Conservation (phyloP, 257 asterid species). For the Solanum chiquidenum region DNA sequence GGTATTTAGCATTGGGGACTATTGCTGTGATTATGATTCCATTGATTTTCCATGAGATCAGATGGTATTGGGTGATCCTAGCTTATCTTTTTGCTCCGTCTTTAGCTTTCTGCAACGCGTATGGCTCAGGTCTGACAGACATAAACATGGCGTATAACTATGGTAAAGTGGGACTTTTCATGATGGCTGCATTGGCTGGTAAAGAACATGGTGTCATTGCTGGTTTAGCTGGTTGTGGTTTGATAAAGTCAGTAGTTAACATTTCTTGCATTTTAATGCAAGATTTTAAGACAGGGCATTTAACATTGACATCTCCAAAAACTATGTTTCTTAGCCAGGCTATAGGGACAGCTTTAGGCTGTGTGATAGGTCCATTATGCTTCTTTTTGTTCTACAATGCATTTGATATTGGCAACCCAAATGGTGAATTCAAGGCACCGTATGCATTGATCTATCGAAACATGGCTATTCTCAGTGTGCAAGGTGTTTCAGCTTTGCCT, state of each 20-base stretch:
- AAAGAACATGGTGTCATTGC: constrained; percentile 70
- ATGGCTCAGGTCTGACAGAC: constrained; percentile 76
- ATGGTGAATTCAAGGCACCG: constrained; percentile 80
- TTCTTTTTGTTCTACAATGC: constrained; percentile 65
- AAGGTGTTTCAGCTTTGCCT: constrained; percentile 80
- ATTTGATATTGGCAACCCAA: constrained; percentile 71
- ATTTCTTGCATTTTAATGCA: constrained; percentile 60
- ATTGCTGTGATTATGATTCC: constrained; percentile 44
- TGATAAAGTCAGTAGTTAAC: constrained; percentile 47
- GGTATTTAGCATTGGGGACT: constrained; percentile 33
- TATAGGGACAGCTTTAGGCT: constrained; percentile 59
- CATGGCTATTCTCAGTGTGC: constrained; percentile 69
- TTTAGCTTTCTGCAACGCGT: constrained; percentile 71
- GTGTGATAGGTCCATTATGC: constrained; percentile 47
- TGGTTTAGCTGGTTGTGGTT: constrained; percentile 60
- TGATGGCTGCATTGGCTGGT: constrained; percentile 65
- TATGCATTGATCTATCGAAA: constrained; percentile 68
- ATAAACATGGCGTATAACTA: constrained; percentile 72
- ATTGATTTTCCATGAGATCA: constrained; percentile 49
- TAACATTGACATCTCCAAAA: constrained; percentile 52
- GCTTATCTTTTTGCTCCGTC: constrained; percentile 59
- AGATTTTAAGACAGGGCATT: constrained; percentile 67
- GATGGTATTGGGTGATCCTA: constrained; percentile 56
- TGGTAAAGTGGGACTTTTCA: constrained; percentile 66
- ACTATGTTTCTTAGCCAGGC: constrained; percentile 68